Evolutionary conservation across 2,329 filamentous ascomycete genomes (phyloP).

Genomic region (Alternaria sp.): DNA sequence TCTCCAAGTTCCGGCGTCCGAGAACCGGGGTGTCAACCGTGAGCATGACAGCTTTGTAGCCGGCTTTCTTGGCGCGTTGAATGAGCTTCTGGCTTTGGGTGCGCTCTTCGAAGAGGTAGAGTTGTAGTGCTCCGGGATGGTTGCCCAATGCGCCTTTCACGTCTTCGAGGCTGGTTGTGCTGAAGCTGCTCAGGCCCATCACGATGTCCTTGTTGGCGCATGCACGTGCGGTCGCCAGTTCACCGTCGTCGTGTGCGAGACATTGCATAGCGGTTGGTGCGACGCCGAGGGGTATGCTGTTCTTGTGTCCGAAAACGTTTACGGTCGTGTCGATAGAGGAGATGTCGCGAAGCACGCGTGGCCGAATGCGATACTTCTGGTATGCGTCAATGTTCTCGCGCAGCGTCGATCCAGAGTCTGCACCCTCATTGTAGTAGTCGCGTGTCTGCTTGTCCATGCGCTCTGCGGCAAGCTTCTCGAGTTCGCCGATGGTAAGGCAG

Average conservation of each 20-base stretch:
- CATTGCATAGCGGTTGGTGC: conserved; percentile 53
- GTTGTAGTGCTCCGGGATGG: conserved; percentile 43
- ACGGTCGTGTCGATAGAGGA: conserved; percentile 46
- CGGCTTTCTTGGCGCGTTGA: conserved; percentile 31
- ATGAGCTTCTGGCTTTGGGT: conserved; percentile 26
- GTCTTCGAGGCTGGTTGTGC: conserved; percentile 51
- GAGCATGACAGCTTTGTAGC: conserved; percentile 33
- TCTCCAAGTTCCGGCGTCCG: conserved; percentile 29
- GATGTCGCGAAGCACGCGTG: conserved; percentile 50
- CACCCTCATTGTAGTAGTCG: conserved; percentile 38
- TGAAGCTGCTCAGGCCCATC: conserved; percentile 48
- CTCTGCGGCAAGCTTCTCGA: conserved; percentile 32
- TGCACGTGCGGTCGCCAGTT: conserved; percentile 51
- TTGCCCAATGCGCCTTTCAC: conserved; percentile 55
- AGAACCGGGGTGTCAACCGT: conserved; percentile 36
- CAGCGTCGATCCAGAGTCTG: conserved; percentile 30
- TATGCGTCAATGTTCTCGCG: conserved; percentile 37
- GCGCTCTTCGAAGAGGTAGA: conserved; percentile 52
- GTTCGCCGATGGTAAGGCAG: conserved; percentile 35
- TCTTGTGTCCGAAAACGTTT: conserved; percentile 19
- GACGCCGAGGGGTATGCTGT: conserved; percentile 50
- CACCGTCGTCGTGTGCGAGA: conserved; percentile 53
- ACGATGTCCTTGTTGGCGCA: conserved; percentile 47
- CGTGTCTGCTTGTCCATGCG: conserved; percentile 42
- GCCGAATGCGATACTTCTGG: conserved; percentile 40